These are phyloP conservation scores for Coniochaeta sp. DNA, from an alignment of 2,329 filamentous ascomycete species.

Conservation along the genomic window DNA sequence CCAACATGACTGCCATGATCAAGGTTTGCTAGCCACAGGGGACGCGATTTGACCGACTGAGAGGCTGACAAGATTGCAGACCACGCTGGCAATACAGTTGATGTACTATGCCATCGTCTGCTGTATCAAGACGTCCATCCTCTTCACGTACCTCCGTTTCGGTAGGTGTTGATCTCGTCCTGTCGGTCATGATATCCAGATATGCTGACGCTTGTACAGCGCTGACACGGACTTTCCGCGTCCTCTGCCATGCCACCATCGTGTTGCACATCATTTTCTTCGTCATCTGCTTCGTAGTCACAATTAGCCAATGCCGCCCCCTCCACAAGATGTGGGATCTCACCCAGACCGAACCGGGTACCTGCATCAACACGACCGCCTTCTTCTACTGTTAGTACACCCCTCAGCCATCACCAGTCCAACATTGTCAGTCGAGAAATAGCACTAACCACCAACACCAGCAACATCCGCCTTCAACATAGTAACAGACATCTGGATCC, in stretches of 20 bases:
- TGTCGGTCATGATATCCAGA: neutral
- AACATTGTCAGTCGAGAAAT: neutral
- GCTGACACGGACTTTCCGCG: slow-evolving; percentile 17
- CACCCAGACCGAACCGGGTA: slow-evolving; percentile 19
- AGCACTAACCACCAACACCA: slow-evolving; percentile 10
- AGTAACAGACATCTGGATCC: slow-evolving; percentile 36
- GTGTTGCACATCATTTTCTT: slow-evolving; percentile 30
- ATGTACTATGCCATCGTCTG: slow-evolving; percentile 33
- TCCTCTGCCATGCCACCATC: slow-evolving; percentile 27
- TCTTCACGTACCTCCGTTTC: slow-evolving; percentile 39
- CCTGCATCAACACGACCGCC: slow-evolving; percentile 31
- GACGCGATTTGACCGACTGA: too few species aligned
- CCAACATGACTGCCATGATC: slow-evolving; percentile 11
- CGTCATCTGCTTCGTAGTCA: slow-evolving; percentile 29
- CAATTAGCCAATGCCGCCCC: slow-evolving; percentile 33
- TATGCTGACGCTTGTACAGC: slow-evolving; percentile 7
- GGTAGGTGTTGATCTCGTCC: slow-evolving; percentile 22
- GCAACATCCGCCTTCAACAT: slow-evolving; percentile 38
- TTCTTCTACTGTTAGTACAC: slow-evolving; percentile 31
- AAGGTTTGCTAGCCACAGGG: neutral
- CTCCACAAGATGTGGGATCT: slow-evolving; percentile 35
- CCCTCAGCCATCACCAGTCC: neutral
- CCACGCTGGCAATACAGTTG: slow-evolving; percentile 28
- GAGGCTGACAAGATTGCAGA: slow-evolving; percentile 11
- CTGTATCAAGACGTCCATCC: slow-evolving; percentile 35